phyloP scores from a whole-genome alignment of 305 asterid species.

The Fraxinus sp. region DNA sequence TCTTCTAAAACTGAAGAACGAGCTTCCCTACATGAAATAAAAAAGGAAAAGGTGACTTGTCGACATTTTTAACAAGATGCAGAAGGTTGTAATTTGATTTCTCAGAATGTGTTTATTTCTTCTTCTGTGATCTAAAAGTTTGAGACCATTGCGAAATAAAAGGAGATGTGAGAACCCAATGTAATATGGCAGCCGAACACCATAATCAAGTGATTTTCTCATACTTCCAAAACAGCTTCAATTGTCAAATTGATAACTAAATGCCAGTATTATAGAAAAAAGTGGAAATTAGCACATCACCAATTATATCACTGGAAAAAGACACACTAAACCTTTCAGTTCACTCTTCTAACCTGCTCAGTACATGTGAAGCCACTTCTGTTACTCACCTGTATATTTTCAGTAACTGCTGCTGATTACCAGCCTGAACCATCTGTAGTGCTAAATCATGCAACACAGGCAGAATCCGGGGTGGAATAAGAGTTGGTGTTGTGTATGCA shows the following conservation, averaged over 20 bases:
- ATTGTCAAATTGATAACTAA: not conserved
- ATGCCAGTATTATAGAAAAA: not conserved
- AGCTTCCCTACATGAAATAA: slow-evolving; percentile 55
- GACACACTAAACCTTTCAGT: not conserved
- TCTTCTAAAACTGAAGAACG: slow-evolving; percentile 90
- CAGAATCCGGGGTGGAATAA: slow-evolving; percentile 83
- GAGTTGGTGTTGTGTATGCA: slow-evolving; percentile 77
- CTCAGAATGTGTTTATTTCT: slow-evolving; percentile 5
- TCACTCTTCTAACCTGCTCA: not conserved
- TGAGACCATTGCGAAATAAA: slow-evolving; percentile 8
- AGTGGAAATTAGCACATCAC: not conserved
- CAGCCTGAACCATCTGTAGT: slow-evolving; percentile 91
- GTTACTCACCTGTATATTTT: slow-evolving; percentile 66
- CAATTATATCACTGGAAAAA: not conserved
- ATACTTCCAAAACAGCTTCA: not conserved
- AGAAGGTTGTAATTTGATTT: slow-evolving; percentile 5
- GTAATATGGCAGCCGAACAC: not conserved
- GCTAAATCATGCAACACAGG: slow-evolving; percentile 92
- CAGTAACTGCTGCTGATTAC: slow-evolving; percentile 74
- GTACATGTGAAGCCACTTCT: not conserved
- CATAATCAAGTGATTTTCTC: not conserved
- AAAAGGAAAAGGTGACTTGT: not conserved
- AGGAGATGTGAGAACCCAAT: not conserved
- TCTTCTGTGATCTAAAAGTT: slow-evolving; percentile 10
- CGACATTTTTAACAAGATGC: slow-evolving; percentile 11